Evolutionary conservation across 768 basidiomycete species (phyloP).

Genomic region (Tephrocybe sp.): DNA sequence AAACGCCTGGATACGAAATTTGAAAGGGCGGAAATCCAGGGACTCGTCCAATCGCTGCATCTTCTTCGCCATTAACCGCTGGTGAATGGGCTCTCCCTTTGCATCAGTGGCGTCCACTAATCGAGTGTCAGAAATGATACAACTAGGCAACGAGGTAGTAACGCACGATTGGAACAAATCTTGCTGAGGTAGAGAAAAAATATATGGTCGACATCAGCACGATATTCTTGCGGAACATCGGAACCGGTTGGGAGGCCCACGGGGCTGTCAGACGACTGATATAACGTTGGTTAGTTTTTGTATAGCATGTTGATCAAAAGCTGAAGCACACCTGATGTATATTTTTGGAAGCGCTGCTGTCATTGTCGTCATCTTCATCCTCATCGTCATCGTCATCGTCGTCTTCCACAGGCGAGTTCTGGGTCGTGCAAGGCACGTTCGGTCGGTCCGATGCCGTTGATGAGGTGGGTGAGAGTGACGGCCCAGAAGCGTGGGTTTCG

Average conservation of each 20-base stretch:
- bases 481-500: conserved; percentile 17
- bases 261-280: conserved; percentile 31
- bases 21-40: conserved; percentile 96
- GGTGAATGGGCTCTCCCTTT: conserved; percentile 97
- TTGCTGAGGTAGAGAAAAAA: conserved; percentile 88
- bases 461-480: conserved; percentile 22
- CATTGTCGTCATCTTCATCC: conserved; percentile 41
- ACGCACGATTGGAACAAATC: conserved; percentile 86
- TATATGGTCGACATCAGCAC: conserved; percentile 80
- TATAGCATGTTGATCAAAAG: background rate
- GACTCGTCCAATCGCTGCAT: conserved; percentile 98
- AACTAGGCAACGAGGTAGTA: conserved; percentile 9
- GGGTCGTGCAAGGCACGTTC: conserved; percentile 29
- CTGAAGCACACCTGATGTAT: conserved; percentile 14
- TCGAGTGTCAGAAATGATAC: conserved; percentile 18
- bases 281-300: background rate
- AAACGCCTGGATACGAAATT: conserved; percentile 98
- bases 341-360: conserved; percentile 24
- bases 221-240: conserved; percentile 81
- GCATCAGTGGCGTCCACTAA: conserved; percentile 89
- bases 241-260: conserved; percentile 26
- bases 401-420: conserved; percentile 45
- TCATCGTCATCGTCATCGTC: conserved; percentile 48
- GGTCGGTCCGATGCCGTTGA: conserved; percentile 28
- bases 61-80: conserved; percentile 98